Conservation (phyloP, 139 green algal species). For the Nannochloris sp. region DNA sequence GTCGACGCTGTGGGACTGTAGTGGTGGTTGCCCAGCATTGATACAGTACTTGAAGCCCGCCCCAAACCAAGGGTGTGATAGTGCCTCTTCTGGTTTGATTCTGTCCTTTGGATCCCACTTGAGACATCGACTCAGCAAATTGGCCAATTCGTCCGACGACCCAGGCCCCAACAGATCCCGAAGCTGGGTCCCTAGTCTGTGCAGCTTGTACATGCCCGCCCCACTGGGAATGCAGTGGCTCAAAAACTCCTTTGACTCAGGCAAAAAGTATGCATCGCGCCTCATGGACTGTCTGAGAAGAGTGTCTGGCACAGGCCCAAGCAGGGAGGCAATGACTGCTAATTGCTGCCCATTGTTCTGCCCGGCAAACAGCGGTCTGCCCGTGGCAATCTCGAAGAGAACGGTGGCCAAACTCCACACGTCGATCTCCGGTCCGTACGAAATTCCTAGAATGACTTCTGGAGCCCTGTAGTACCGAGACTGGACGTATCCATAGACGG, state of each 20-base stretch:
- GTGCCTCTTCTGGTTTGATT: conserved; percentile 55
- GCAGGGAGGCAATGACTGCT: conserved; percentile 70
- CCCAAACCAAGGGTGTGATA: conserved; percentile 59
- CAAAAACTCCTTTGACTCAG: not conserved
- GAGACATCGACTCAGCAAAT: conserved; percentile 41
- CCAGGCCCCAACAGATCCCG: conserved; percentile 5
- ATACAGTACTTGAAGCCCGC: no score
- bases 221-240: no score
- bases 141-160: conserved; percentile 2
- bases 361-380: conserved; percentile 6
- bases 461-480: conserved; percentile 86
- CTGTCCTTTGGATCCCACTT: conserved; percentile 57
- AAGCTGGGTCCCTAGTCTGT: not conserved
- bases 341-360: conserved; percentile 82
- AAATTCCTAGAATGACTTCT: conserved; percentile 77
- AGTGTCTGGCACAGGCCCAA: conserved; percentile 55
- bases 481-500: conserved; percentile 96
- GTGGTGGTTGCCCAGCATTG: no score
- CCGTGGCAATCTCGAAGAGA: conserved; percentile 27
- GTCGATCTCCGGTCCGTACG: conserved; percentile 85
- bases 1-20: not conserved
- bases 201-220: not conserved
- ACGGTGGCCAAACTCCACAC: conserved; percentile 96
- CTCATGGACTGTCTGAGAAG: conserved; percentile 57
- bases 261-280: conserved; percentile 65